Conservation (phyloP, 163 green algal genomes). For the Chlamydomonas reinhardtii region DNA sequence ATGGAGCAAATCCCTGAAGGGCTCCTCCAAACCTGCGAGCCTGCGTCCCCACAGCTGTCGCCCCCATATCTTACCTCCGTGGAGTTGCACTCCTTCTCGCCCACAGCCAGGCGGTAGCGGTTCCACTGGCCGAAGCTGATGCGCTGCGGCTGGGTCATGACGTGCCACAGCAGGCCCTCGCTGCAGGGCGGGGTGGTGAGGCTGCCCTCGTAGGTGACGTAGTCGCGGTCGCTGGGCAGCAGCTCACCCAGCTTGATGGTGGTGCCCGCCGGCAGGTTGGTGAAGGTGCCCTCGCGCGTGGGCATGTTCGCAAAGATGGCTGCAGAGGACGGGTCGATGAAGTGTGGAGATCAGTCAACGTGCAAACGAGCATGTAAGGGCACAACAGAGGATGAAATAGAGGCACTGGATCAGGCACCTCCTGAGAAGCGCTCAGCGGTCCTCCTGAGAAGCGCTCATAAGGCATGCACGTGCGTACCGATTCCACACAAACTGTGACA, state of each 20-base stretch:
- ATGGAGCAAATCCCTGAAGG: too few relatives aligned
- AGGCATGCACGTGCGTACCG: too few relatives aligned
- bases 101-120: not conserved
- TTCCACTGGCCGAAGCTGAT: not conserved
- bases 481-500: too few relatives aligned
- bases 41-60: too few relatives aligned
- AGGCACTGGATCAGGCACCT: too few relatives aligned
- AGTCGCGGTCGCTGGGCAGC: not conserved
- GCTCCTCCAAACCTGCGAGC: too few relatives aligned
- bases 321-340: too few relatives aligned
- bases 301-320: not conserved
- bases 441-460: too few relatives aligned
- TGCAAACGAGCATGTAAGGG: not conserved
- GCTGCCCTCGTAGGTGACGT: slow-evolving; percentile 18
- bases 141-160: not conserved
- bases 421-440: too few relatives aligned
- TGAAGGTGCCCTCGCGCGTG: not conserved
- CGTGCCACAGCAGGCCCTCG: slow-evolving; percentile 40
- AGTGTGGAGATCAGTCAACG: too few relatives aligned
- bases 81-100: not conserved
- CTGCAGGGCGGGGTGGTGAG: slow-evolving; percentile 28
- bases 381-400: not conserved
- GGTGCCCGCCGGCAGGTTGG: not conserved
- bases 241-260: not conserved
- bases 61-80: not conserved